Base-by-base conservation (phyloP, 75 land plant genomes). In the Gnetum montanum region DNA sequence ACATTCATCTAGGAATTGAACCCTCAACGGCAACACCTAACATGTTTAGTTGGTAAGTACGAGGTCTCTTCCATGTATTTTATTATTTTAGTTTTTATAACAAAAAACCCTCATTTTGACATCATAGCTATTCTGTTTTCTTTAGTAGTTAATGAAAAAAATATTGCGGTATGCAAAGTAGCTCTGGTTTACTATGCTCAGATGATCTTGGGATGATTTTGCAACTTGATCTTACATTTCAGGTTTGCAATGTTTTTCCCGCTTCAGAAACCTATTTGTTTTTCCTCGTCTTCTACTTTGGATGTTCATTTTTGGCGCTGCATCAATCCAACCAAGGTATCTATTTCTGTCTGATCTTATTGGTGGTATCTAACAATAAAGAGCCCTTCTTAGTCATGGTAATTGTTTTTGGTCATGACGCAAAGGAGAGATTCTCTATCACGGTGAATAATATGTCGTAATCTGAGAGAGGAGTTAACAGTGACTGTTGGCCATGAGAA, bases 1-100 rank as follows among this genome's bases (percentile, higher is more conserved):
- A 95, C 70, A 79, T 95, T 55, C 99, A 95, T 71, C 97, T 95
- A 58, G 97, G 99, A 47, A 95, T 95, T 65, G 99, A 95, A 70
- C 99, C 99, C 46, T 76, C 88, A 8, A 90, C 70, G 3, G 85
- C 99, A 18, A 95, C 99, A 56, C 99, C 99, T 34, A 81, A 86
- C 69, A 95, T 95, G 99, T 95, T 95, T 70, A 95, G 99, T 59
- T 95, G 99, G 96, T 90, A 79, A 12, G 53, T 13, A n/a, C n/a
- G n/a, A n/a, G n/a, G n/a, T n/a, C n/a, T n/a, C 28, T 10, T 5
- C 11, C 18, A 49, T 8, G 27, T 27, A 20, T 2, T 46, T 19
- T 24, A 11, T 1, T n/a, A 48, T 36, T 18, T 12, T 23, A 33
- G 1, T 43, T 36, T 49, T 3, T 49, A 8, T 5, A n/a, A 20